Evolutionary conservation across 192 early-diverging fungal species (phyloP), one percentile per base, ranked within the genome.

Genomic region (Mortierella alpina): DNA sequence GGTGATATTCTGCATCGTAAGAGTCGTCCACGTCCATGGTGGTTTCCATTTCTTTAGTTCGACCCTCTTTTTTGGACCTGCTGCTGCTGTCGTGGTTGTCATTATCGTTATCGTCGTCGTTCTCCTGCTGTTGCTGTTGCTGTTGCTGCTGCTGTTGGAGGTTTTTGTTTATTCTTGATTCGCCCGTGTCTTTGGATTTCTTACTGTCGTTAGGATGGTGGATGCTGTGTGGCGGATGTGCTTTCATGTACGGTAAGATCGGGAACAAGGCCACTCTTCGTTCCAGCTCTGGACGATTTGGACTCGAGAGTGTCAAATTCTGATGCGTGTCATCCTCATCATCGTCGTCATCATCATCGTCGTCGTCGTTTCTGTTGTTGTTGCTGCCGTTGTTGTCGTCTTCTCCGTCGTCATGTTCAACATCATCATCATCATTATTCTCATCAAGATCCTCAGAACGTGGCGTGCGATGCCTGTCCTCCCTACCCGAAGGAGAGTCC

Each of bases 1-100:
- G 63, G n/a, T 55, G 46, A 47, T 78, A 70, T 41, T 78, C 68
- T 48, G 58, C 75, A 2, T 66, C 68, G 22, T 66, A 78, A 2
- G 68, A 57, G 4, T 64, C 68, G 15, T 77, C 74, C 18, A 56
- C 67, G 20, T 59, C 54, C 48, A 49, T 52, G 20, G 50, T 52
- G 6, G 39, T 53, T 8, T 62, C 62, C 41, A 50, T 63, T 14
- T 41, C 46, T 6, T 58, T 40, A 14, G 8, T 44, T 0, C 31
- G 17, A 6, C 31, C 47, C 12, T 51, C 46, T 69, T 51, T 8
- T 18, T 41, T 41, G 6, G 23, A 41, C 7, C 1, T 8, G 18
- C 13, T 59, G 18, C 13, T 59, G 22, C 1, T 23, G 22, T 31
- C n/a, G 15, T 20, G 18, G 53, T 51, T 18, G 42, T 46, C 39